Conservation (phyloP, 306 rosid species). For the Neltuma alba region DNA sequence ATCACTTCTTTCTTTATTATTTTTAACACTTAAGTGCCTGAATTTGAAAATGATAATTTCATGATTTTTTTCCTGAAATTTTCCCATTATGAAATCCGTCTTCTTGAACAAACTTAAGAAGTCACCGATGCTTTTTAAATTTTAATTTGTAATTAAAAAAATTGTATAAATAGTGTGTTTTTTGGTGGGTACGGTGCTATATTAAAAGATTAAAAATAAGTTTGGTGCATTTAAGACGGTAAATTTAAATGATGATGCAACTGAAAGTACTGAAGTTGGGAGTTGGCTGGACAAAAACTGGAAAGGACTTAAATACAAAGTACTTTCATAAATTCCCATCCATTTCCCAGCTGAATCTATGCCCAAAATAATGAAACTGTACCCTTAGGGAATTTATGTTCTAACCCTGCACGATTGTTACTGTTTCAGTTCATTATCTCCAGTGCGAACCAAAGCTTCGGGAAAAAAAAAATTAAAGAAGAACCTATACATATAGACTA, state of each 20-base stretch:
- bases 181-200: neutral
- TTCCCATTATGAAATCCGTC: no score
- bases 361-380: neutral
- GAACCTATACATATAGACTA: no score
- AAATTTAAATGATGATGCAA: neutral
- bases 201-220: neutral
- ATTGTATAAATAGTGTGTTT: no score
- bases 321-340: neutral
- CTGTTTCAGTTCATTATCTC: neutral
- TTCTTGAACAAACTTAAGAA: no score
- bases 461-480: neutral
- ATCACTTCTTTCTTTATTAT: no score
- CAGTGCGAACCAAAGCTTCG: neutral
- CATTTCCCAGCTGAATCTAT: neutral
- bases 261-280: neutral
- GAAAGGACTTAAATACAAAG: neutral
- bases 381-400: neutral
- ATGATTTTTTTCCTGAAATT: no score
- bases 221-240: neutral
- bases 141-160: no score
- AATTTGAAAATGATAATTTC: no score
- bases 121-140: no score
- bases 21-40: no score
- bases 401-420: neutral
- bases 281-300: neutral